Evolutionary conservation across 1,139 yeast species (phyloP), one percentile per base, ranked within the genome.

Genomic region (Protomyces arabidopsidicola): DNA sequence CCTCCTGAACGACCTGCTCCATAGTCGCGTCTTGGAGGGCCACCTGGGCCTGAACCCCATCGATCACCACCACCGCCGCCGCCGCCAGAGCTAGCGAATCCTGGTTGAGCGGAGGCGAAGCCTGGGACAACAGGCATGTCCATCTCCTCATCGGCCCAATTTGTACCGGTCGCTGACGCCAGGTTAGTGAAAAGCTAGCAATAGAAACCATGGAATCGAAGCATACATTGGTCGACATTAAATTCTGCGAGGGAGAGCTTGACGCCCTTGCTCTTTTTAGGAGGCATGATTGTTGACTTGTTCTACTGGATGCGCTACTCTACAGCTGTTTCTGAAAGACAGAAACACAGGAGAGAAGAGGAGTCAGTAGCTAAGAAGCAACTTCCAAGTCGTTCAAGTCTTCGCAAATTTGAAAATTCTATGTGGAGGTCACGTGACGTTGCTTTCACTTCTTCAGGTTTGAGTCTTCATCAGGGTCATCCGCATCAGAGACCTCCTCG

Each of bases 201-300:
- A 5, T 20, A 36, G 16, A 6, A 2, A 5, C 1, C 9, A 6
- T 14, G 14, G 2, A 18, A 39, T 2, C 8, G n/a, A 12, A 18
- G 12, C 48, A 51, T 52, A n/a, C 62, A 50, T n/a, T 55, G 42
- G 45, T 38, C 45, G 52, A 51, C 62, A 48, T 58, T 58, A 56
- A 58, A 58, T 38, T 58, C 56, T 27, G 62, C 62, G 35, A 58
- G 62, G 52, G 62, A 58, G 56, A 58, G 27, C 34, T 51, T 58
- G 16, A 55, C 62, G 52, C 62, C 62, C 62, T 58, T 58, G 62
- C 52, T 58, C 62, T 58, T 58, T 31, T 58, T 58, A 5, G 62
- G 62, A 36, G 62, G 56, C 62, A 58, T 58, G 36, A 31, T 50
- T 12, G 16, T 9, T 20, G 22, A 10, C 10, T 16, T 42, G n/a